Evolutionary conservation across 306 rosid genomes (phyloP), one percentile per base, ranked within the genome.

Genomic region (Cucumis cinereus): DNA sequence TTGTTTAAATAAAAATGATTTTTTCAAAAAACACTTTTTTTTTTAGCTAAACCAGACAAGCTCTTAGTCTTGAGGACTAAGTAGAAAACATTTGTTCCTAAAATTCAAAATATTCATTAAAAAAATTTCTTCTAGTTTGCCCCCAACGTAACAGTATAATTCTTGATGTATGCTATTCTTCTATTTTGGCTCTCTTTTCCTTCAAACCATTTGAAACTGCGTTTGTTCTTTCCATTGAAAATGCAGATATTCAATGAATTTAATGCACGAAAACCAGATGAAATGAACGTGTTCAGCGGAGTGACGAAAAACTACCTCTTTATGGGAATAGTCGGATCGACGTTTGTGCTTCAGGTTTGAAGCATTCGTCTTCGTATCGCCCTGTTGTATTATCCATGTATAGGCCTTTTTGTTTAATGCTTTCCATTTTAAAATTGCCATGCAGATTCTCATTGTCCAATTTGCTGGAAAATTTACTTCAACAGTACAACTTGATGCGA

Each of bases 181-280:
- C 36, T 58, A 22, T 22, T 58, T 1, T 13, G 49, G 3, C 35
- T 38, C 10, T 26, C 4, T 68, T 23, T 56, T 59, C 43, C 16
- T 36, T 45, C 12, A 30, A 9, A 24, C 64, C 20, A 36, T 63
- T 33, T 63, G 70, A 63, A 33, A 49, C 16, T 2, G n/a, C 7
- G 5, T 64, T 8, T 36, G 8, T 64, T 17, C 3, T 38, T 49
- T 54, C 62, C 79, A 55, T 77, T 62, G 43, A 33, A 78, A 50
- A 47, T 79, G 66, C 90, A 93, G 98, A 86, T 93, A 83, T 93
- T 90, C 75, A 91, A 93, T 8, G 97, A 93, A 85, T 90, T 93
- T 86, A 93, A 93, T 71, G 94, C 98, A 78, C 91, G 97, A 58
- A 93, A 93, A 77, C 97, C 97, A 53, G 98, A 91, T 8, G 91